phyloP scores from a whole-genome alignment of 192 early-diverging fungal genomes.

The Funneliformis mosseae region DNA sequence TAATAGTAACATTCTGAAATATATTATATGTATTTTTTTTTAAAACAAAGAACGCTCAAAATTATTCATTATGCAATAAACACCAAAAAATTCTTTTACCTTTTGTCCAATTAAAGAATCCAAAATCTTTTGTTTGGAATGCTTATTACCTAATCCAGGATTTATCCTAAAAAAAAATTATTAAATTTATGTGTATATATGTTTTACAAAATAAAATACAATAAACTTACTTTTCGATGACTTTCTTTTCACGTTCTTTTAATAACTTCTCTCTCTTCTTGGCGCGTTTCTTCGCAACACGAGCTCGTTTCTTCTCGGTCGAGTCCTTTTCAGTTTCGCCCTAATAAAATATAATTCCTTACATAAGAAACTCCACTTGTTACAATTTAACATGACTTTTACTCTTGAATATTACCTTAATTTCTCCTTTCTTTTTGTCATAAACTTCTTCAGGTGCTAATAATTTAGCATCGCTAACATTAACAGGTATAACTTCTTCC shows the following conservation, averaged over 20 bases:
- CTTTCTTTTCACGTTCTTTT: constrained; percentile 53
- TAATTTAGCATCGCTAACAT: constrained; percentile 78
- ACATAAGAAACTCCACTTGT: neutral
- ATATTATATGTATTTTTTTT: neutral
- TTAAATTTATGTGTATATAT: neutral
- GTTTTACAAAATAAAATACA: neutral
- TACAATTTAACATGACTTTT: neutral
- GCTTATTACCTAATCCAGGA: constrained; percentile 43
- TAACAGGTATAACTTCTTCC: constrained; percentile 93
- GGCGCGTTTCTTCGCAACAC: constrained; percentile 67
- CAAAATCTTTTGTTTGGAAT: constrained; percentile 62
- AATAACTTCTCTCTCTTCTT: constrained; percentile 62
- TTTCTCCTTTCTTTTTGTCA: constrained; percentile 70
- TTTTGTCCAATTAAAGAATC: constrained; percentile 65
- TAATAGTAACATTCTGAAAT: constrained; percentile 40
- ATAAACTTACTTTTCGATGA: constrained; percentile 40
- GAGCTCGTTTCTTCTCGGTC: constrained; percentile 72
- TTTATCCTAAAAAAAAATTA: constrained; percentile 31
- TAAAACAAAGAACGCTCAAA: neutral
- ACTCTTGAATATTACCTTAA: constrained; percentile 49
- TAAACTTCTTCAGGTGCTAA: constrained; percentile 92
- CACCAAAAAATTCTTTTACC: constrained; percentile 28
- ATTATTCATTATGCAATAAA: neutral
- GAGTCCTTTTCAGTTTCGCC: constrained; percentile 77
- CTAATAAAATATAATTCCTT: neutral